A percentile compares a stretch with the other conserved stretches of the same genome.
phyloP scores from a whole-genome alignment of 2,329 filamentous ascomycete genomes.

The Alternaria postmessia region DNA sequence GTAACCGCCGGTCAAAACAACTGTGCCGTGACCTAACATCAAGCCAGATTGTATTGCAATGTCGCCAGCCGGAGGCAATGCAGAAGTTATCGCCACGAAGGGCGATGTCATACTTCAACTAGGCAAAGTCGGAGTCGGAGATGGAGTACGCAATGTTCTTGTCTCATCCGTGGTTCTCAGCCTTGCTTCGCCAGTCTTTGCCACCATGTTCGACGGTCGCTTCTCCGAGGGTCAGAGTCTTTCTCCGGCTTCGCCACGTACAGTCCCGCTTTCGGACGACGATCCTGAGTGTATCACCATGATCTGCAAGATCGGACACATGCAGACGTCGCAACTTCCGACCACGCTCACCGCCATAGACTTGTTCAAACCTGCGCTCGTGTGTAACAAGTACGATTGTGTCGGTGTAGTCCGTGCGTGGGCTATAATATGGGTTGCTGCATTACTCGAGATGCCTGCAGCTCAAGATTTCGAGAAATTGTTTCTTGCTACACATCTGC shows the following conservation, averaged over 20 bases:
- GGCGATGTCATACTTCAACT: too few species aligned
- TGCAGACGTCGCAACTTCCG: conserved; percentile 19
- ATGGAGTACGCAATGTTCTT: too few species aligned
- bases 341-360: conserved; percentile 11
- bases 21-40: too few species aligned
- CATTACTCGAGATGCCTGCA: neutral
- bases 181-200: too few species aligned
- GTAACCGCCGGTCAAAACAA: too few species aligned
- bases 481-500: conserved; percentile 13
- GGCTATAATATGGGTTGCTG: conserved; percentile 15
- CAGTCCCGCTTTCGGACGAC: conserved; percentile 21
- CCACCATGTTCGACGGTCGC: too few species aligned
- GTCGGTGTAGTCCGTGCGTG: conserved; percentile 20
- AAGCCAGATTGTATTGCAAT: too few species aligned
- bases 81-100: too few species aligned
- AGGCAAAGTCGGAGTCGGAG: too few species aligned
- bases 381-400: conserved; percentile 40
- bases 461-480: conserved; percentile 4
- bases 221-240: too few species aligned
- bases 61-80: too few species aligned
- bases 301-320: neutral
- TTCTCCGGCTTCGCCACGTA: neutral
- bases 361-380: conserved; percentile 28
- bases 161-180: too few species aligned
- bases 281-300: conserved; percentile 7